Evolutionary conservation across 805 yeast species (phyloP).

Genomic region (Priceomyces carsonii): DNA sequence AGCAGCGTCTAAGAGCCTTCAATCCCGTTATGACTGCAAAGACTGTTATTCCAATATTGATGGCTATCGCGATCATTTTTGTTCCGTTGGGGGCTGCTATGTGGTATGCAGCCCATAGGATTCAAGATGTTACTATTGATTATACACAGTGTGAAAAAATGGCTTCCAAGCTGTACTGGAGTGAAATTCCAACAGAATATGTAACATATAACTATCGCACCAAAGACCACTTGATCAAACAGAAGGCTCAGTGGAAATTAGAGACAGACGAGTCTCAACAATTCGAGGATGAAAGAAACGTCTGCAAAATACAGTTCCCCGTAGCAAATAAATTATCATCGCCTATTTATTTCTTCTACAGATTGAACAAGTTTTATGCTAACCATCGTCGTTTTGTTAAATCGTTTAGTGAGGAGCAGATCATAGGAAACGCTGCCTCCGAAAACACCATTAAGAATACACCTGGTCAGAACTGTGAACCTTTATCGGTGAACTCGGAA

Average conservation of each 20-base stretch:
- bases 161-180: conserved; percentile 35
- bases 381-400: conserved; percentile 47
- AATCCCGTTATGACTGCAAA: conserved; percentile 47
- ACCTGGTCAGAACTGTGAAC: conserved; percentile 47
- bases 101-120: conserved; percentile 43
- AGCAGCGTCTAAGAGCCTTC: conserved; percentile 53
- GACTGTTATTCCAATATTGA: conserved; percentile 41
- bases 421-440: conserved; percentile 41
- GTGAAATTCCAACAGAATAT: conserved; percentile 38
- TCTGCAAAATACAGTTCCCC: conserved; percentile 43
- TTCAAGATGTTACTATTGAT: conserved; percentile 42
- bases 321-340: conserved; percentile 33
- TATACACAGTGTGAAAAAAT: conserved; percentile 40
- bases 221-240: conserved; percentile 15
- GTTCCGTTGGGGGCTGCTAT: conserved; percentile 48
- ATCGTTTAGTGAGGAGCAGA: conserved; percentile 45
- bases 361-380: conserved; percentile 41
- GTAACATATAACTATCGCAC: conserved; percentile 36
- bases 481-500: conserved; percentile 32
- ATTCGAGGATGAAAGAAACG: conserved; percentile 51
- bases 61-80: conserved; percentile 39
- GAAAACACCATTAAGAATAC: conserved; percentile 34
- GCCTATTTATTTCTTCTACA: conserved; percentile 44
- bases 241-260: conserved; percentile 37
- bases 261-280: conserved; percentile 41